phyloP scores from a whole-genome alignment of 148 eudicot genomes.

The Rhododendron ovatum region DNA sequence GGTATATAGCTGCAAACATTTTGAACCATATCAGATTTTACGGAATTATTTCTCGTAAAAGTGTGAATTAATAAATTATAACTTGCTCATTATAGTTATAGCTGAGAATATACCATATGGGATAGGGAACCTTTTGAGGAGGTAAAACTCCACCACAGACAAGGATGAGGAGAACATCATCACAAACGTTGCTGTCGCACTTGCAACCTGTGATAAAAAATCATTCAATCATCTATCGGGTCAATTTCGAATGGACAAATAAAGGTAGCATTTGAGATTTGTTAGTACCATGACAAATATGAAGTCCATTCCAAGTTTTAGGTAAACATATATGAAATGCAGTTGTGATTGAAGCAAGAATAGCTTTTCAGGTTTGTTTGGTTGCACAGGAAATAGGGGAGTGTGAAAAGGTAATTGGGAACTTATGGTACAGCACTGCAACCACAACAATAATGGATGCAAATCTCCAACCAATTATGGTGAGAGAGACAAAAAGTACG shows the following conservation, averaged over 20 bases:
- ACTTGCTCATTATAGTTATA: background rate
- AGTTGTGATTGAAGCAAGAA: background rate
- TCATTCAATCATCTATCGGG: background rate
- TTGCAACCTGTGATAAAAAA: slow-evolving; percentile 59
- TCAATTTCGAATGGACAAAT: background rate
- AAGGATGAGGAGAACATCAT: slow-evolving; percentile 94
- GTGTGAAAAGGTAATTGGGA: background rate
- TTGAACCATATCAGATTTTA: background rate
- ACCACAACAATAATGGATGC: background rate
- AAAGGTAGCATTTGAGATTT: background rate
- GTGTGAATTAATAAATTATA: background rate
- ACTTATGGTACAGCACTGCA: background rate
- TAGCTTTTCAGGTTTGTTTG: background rate
- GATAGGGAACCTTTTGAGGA: slow-evolving; percentile 81
- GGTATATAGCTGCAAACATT: slow-evolving; percentile 69
- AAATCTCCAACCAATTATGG: background rate
- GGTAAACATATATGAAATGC: background rate
- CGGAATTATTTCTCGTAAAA: background rate
- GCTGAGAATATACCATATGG: slow-evolving; percentile 50
- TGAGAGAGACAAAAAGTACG: background rate
- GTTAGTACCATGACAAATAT: background rate
- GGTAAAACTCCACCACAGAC: slow-evolving; percentile 95
- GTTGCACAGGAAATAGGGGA: too few species aligned
- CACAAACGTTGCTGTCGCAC: slow-evolving; percentile 97
- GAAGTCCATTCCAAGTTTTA: background rate